Percentiles rank a stretch among this genome's conserved stretches.
phyloP scores from a whole-genome alignment of 1,284 basidiomycete genomes.

The Cutaneotrichosporon sp. region DNA sequence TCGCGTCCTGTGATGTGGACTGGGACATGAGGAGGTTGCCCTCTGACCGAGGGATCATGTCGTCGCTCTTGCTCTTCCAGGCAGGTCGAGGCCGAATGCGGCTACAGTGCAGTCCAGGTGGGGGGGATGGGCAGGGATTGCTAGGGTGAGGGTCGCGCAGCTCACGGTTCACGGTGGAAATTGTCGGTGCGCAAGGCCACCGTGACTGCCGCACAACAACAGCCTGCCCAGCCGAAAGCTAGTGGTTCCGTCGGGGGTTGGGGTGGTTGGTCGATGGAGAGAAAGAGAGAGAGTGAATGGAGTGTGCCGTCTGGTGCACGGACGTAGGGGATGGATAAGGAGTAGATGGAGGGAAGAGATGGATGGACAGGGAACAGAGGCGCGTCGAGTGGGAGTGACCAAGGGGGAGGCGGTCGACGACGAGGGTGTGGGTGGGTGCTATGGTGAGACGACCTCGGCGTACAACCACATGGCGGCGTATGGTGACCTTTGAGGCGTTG shows the following conservation, averaged over 20 bases:
- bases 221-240: background rate
- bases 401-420: too few relatives aligned
- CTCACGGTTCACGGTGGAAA: constrained; percentile 2
- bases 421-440: too few relatives aligned
- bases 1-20: constrained; percentile 6
- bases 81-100: background rate
- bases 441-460: too few relatives aligned
- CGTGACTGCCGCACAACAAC: background rate
- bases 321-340: too few relatives aligned
- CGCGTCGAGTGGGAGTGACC: too few relatives aligned
- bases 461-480: too few relatives aligned
- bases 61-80: background rate
- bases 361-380: too few relatives aligned
- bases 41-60: constrained; percentile 7
- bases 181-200: constrained; percentile 7
- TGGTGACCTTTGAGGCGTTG: too few relatives aligned
- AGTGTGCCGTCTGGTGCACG: background rate
- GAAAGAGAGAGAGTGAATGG: background rate
- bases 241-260: background rate
- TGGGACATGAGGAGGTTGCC: constrained; percentile 12
- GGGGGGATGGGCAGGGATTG: background rate
- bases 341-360: background rate
- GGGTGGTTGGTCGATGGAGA: background rate
- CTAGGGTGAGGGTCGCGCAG: background rate
- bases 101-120: background rate